phyloP scores from a whole-genome alignment of 2,329 filamentous ascomycete genomes.

The Neofusicoccum laricinum region DNA sequence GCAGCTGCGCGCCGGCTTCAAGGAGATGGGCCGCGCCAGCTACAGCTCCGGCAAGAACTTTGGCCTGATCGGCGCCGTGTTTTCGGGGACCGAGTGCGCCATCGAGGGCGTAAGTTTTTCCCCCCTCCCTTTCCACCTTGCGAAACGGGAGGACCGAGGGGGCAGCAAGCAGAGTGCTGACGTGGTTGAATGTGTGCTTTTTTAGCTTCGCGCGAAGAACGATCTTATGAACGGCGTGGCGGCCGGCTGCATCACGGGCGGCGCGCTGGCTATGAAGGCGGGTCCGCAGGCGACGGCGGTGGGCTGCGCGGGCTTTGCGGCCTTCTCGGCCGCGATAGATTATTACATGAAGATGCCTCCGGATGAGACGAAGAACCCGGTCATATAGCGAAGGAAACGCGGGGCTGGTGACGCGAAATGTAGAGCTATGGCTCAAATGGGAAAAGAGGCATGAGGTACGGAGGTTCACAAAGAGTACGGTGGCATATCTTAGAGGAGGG shows the following conservation, averaged over 20 bases:
- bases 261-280: conserved; percentile 78
- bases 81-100: conserved; percentile 89
- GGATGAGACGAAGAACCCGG: conserved; percentile 39
- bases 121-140: not conserved
- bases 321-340: conserved; percentile 89
- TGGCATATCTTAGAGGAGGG: not conserved
- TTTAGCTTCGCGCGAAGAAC: conserved; percentile 76
- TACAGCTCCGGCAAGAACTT: conserved; percentile 88
- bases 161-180: no score
- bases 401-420: not conserved
- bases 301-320: conserved; percentile 90
- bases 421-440: not conserved
- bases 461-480: not conserved
- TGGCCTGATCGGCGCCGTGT: conserved; percentile 86
- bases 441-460: not conserved
- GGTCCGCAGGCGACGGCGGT: conserved; percentile 85
- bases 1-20: conserved; percentile 82
- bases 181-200: not conserved
- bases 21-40: conserved; percentile 87
- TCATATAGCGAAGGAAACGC: conserved; percentile 25
- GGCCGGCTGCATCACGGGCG: conserved; percentile 88
- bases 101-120: conserved; percentile 66
- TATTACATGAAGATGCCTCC: conserved; percentile 66
- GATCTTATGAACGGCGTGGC: conserved; percentile 84
- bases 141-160: no score